Evolutionary conservation across 2,329 filamentous ascomycete species (phyloP).

Genomic region (Monosporascus sp.): DNA sequence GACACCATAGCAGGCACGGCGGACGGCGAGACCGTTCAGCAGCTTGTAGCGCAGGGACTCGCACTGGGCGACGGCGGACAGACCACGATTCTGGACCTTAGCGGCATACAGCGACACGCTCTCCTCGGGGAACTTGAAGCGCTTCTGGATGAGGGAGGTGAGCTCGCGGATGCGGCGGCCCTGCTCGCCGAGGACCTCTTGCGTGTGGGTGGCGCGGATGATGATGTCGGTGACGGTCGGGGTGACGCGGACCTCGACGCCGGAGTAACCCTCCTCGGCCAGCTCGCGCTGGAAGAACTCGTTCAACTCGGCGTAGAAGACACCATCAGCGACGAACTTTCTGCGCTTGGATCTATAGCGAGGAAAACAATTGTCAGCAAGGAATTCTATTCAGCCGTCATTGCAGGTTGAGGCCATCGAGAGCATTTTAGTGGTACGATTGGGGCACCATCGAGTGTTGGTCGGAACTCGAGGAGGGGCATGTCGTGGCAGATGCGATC

Average conservation of each 20-base stretch:
- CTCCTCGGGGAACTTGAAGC: conserved; percentile 99
- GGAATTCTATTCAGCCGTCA: neutral
- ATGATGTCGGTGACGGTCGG: conserved; percentile 99
- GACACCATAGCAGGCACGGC: conserved; percentile 99
- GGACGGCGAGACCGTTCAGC: conserved; percentile 97
- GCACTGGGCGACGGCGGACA: conserved; percentile 99
- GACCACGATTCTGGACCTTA: conserved; percentile 99
- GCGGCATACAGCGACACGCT: conserved; percentile 99
- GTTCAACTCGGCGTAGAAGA: conserved; percentile 99
- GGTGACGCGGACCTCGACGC: conserved; percentile 99
- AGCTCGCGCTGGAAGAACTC: conserved; percentile 99
- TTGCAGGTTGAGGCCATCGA: neutral
- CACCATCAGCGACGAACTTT: conserved; percentile 96
- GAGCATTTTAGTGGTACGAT: no score
- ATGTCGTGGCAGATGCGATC: conserved; percentile 2
- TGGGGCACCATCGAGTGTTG: no score
- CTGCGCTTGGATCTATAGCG: conserved; percentile 73
- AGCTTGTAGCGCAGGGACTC: conserved; percentile 99
- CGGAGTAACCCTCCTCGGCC: conserved; percentile 99
- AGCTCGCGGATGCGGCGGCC: conserved; percentile 99
- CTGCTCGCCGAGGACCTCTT: conserved; percentile 99
- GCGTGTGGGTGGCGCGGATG: conserved; percentile 99
- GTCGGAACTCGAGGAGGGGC: conserved; percentile 2
- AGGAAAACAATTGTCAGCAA: conserved; percentile 9
- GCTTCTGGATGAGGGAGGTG: conserved; percentile 99